Evolutionary conservation across 2,329 filamentous ascomycete genomes (phyloP), one percentile per base, ranked within the genome.

Genomic region (Fusarium paranaense): DNA sequence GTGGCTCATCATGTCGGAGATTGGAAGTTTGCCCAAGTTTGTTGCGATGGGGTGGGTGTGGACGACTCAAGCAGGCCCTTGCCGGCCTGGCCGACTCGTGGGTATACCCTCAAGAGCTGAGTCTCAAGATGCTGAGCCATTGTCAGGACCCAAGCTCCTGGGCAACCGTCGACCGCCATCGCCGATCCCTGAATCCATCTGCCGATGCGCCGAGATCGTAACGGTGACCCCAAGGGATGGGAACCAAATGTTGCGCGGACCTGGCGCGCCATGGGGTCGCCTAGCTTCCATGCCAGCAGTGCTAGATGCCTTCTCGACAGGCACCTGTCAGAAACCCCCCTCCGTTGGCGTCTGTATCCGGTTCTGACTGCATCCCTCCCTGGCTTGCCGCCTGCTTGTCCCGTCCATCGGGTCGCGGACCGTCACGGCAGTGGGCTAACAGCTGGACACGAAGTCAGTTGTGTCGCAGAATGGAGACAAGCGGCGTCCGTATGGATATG

Each of bases 401-500:
- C 45, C 58, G 25, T 62, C 47, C 62, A 66, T 60, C 67, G 66
- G 60, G 69, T 64, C 66, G 62, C 62, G 72, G 64, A 62, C 71
- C 71, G 68, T 61, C 71, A 61, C 13, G 64, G 64, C 56, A 58
- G 66, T 25, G 54, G 32, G 32, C 18, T 47, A 64, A 30, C 38
- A 37, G 20, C 30, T 33, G 30, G 72, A 59, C 65, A 56, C 58
- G 62, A 64, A 62, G 54, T 52, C 58, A 25, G 50, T 68, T 33
- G 70, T 54, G 56, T 32, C 66, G 71, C 67, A 71, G 64, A 69
- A 73, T 69, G 67, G 63, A 62, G 66, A 64, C 54, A 6, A 47
- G 57, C 35, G 58, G 35, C 61, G 61, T 57, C 33, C 47, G 59
- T 62, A 73, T 70, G 66, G 62, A 56, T 67, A 30, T 70, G 40